These are phyloP conservation scores for Argentina anserina DNA, from an alignment of 306 rosid genomes.

Conservation along the genomic window DNA sequence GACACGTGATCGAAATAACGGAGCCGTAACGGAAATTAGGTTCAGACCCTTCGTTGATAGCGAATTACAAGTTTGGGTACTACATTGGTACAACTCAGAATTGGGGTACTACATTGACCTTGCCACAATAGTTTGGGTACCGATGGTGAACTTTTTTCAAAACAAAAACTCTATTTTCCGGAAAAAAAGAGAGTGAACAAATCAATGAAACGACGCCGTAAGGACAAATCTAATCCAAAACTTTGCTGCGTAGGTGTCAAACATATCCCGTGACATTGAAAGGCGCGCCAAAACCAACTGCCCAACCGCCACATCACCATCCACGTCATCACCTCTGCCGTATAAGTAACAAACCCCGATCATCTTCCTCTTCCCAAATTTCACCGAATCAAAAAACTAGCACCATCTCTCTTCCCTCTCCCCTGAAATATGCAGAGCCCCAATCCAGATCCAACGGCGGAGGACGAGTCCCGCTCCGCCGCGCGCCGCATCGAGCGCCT, in stretches of 20 bases:
- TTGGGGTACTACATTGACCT: too few species aligned
- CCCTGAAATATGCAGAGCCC: slow-evolving; percentile 23
- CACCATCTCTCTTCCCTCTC: neutral
- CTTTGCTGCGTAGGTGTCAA: neutral
- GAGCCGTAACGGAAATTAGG: too few species aligned
- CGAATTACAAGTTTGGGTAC: too few species aligned
- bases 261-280: slow-evolving; percentile 19
- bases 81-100: too few species aligned
- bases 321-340: slow-evolving; percentile 31
- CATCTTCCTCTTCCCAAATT: neutral
- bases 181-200: too few species aligned
- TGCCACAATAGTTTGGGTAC: too few species aligned
- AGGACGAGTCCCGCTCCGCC: slow-evolving; percentile 30
- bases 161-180: too few species aligned
- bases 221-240: too few species aligned
- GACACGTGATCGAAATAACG: too few species aligned
- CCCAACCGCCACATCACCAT: neutral
- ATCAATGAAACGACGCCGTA: neutral
- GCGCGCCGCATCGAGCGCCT: slow-evolving; percentile 58
- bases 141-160: too few species aligned
- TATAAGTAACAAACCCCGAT: neutral
- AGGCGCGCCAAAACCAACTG: slow-evolving; percentile 30
- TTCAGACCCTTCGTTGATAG: too few species aligned
- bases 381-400: neutral
- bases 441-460: slow-evolving; percentile 6